Evolutionary conservation across 1,284 basidiomycete genomes (phyloP).

Genomic region (Sparassis latifolia): DNA sequence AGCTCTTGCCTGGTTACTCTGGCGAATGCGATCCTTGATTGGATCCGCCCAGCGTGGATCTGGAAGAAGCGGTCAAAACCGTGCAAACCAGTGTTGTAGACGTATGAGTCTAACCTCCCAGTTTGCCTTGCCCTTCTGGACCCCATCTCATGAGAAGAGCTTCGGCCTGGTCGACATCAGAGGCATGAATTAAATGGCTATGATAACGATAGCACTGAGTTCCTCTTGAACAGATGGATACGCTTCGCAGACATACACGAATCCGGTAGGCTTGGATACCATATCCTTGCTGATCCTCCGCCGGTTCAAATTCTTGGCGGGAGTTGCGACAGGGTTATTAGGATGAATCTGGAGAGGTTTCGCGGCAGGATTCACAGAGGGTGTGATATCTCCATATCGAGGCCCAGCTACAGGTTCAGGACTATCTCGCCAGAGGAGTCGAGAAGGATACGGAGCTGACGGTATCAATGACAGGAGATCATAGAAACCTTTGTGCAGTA

Average conservation of each 20-base stretch:
- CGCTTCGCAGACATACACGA: slow-evolving; percentile 57
- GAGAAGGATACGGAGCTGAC: slow-evolving; percentile 53
- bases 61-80: slow-evolving; percentile 27
- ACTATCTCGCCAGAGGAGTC: slow-evolving; percentile 49
- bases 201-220: slow-evolving; percentile 17
- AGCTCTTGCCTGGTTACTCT: slow-evolving; percentile 71
- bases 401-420: slow-evolving; percentile 44
- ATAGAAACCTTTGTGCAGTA: slow-evolving; percentile 83
- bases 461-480: slow-evolving; percentile 79
- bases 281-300: slow-evolving; percentile 78
- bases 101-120: slow-evolving; percentile 56
- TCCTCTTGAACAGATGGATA: slow-evolving; percentile 4
- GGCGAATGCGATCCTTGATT: slow-evolving; percentile 79
- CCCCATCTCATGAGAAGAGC: slow-evolving; percentile 88
- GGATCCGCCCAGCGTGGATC: slow-evolving; percentile 88
- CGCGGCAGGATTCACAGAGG: slow-evolving; percentile 15
- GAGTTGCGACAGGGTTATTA: slow-evolving; percentile 21
- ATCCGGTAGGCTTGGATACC: slow-evolving; percentile 79
- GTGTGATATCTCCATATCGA: slow-evolving; percentile 52
- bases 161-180: slow-evolving; percentile 87
- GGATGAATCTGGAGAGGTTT: slow-evolving; percentile 21
- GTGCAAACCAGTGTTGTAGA: not conserved
- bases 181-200: slow-evolving; percentile 91
- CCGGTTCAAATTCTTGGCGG: slow-evolving; percentile 40
- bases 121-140: slow-evolving; percentile 85